Percentiles rank a stretch among this genome's conserved stretches.
These are phyloP conservation scores for Camellia lanceoleosa DNA, from an alignment of 148 eudicot genomes.

Conservation along the genomic window DNA sequence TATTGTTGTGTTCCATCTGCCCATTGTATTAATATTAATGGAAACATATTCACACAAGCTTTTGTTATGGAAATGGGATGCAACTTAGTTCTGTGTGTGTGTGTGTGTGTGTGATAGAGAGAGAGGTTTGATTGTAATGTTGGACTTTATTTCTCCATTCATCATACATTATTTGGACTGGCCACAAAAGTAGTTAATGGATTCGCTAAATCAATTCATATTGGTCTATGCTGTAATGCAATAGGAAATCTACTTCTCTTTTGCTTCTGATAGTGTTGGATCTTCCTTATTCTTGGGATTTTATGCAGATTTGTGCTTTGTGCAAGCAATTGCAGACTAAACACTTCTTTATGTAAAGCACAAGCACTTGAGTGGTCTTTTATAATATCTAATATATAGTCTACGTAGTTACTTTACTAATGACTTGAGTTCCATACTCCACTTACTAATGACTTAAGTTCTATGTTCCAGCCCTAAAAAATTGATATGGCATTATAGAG, in stretches of 20 bases:
- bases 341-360: not conserved
- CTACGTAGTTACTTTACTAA: not conserved
- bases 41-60: not conserved
- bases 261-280: not conserved
- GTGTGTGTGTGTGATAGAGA: not conserved
- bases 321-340: not conserved
- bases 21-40: not conserved
- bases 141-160: not conserved
- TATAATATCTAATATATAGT: not conserved
- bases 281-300: not conserved
- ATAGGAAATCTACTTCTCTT: not conserved
- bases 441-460: not conserved
- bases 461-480: not conserved
- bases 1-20: constrained; percentile 10
- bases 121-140: not conserved
- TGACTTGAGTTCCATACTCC: not conserved
- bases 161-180: not conserved
- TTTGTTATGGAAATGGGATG: not conserved
- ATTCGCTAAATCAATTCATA: not conserved
- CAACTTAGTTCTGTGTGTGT: not conserved
- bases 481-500: not conserved
- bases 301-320: not conserved
- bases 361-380: not conserved
- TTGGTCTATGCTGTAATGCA: not conserved
- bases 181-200: not conserved